Conservation (phyloP, 495 filamentous ascomycete species). For the Penicillium alfredii region DNA sequence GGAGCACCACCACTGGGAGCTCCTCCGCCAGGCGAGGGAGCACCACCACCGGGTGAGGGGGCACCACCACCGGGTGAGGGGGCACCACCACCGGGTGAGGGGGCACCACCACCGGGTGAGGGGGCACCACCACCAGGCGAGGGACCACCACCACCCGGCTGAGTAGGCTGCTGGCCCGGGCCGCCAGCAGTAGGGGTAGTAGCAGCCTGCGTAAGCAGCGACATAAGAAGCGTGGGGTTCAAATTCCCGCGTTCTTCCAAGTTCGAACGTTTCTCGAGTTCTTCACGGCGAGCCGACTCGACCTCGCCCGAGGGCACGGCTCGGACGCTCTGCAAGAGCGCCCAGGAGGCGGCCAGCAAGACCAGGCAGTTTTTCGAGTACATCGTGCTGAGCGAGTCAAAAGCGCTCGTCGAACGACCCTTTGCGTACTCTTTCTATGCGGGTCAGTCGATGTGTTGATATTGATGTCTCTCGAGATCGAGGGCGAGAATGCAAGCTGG, state of each 20-base stretch:
- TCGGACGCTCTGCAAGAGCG: conserved; percentile 8
- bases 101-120: too few relatives aligned
- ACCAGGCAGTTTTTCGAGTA: conserved; percentile 10
- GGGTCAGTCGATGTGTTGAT: too few relatives aligned
- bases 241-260: conserved; percentile 6
- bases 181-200: neutral
- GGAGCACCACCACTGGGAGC: conserved; percentile 1
- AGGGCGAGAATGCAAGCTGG: too few relatives aligned
- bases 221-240: conserved; percentile 1
- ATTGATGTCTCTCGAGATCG: too few relatives aligned
- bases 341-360: conserved; percentile 14
- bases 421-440: too few relatives aligned
- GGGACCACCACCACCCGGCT: too few relatives aligned
- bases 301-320: conserved; percentile 8
- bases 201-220: conserved; percentile 7
- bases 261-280: conserved; percentile 3
- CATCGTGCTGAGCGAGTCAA: conserved; percentile 6
- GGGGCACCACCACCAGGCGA: too few relatives aligned
- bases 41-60: neutral
- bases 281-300: neutral
- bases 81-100: neutral
- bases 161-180: too few relatives aligned
- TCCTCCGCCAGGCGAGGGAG: neutral
- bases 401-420: neutral
- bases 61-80: neutral